phyloP scores from a whole-genome alignment of 78 protist genomes.

The Planoprotostelium fungivorum region DNA sequence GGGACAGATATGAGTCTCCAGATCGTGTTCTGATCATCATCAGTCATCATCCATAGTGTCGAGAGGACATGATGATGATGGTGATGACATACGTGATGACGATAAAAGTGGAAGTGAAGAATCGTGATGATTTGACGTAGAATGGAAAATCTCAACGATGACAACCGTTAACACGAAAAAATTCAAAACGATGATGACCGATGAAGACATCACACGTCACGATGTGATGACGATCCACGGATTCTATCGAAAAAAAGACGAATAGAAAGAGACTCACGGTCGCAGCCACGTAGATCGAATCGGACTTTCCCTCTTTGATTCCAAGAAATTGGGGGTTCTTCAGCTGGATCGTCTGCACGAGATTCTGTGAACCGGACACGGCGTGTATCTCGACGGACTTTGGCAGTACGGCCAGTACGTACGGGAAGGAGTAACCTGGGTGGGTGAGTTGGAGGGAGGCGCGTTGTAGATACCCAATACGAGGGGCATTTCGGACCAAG shows the following conservation, averaged over 20 bases:
- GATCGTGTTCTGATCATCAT: conserved; percentile 4
- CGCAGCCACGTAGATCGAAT: not conserved
- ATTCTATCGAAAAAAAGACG: no score
- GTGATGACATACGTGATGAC: not conserved
- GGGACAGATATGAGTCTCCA: conserved; percentile 41
- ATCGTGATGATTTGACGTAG: no score
- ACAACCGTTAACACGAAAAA: no score
- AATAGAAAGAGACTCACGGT: not conserved
- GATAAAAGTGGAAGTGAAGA: not conserved
- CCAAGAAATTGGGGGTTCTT: not conserved
- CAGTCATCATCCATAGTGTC: no score
- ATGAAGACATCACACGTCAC: no score
- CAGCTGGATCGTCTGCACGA: not conserved
- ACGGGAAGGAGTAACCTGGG: not conserved
- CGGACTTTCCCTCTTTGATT: not conserved
- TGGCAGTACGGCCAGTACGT: not conserved
- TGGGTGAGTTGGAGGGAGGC: not conserved
- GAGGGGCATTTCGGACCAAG: not conserved
- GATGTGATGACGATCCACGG: no score
- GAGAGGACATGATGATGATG: no score
- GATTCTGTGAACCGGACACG: not conserved
- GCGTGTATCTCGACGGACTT: not conserved
- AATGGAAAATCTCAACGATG: no score
- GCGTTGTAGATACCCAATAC: no score
- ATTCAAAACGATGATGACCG: no score